Conservation (phyloP, 1,139 yeast species). For the Hanseniaspora gamundiae region DNA sequence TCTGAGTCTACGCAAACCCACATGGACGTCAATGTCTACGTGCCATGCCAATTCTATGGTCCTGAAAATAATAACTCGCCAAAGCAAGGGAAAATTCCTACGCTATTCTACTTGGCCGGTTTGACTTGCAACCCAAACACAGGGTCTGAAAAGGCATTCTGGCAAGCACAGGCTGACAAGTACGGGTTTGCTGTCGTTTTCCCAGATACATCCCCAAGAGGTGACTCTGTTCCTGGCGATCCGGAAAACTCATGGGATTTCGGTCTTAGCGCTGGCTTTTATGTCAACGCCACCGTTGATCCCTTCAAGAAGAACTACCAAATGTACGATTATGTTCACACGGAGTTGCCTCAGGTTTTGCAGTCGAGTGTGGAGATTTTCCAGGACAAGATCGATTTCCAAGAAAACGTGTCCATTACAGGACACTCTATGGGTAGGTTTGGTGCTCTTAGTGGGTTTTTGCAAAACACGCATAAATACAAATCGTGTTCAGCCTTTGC, state of each 20-base stretch:
- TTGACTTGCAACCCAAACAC: slow-evolving; percentile 89
- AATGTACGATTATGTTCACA: slow-evolving; percentile 75
- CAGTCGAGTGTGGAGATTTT: slow-evolving; percentile 15
- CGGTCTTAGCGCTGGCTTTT: slow-evolving; percentile 94
- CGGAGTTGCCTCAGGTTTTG: slow-evolving; percentile 52
- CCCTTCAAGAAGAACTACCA: slow-evolving; percentile 66
- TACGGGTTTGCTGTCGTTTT: slow-evolving; percentile 80
- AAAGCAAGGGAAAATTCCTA: slow-evolving; percentile 40
- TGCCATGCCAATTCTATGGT: slow-evolving; percentile 58
- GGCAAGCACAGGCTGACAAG: slow-evolving; percentile 70
- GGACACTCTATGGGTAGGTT: slow-evolving; percentile 99
- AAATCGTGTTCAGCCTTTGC: slow-evolving; percentile 84
- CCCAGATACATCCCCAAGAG: slow-evolving; percentile 97
- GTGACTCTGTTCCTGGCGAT: slow-evolving; percentile 47
- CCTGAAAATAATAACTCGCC: slow-evolving; percentile 16
- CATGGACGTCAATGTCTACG: slow-evolving; percentile 74
- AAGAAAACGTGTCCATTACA: slow-evolving; percentile 53
- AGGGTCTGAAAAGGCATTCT: slow-evolving; percentile 88
- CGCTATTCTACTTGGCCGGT: slow-evolving; percentile 73
- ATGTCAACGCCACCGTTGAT: slow-evolving; percentile 65
- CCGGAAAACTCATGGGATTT: slow-evolving; percentile 91
- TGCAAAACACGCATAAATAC: slow-evolving; percentile 63
- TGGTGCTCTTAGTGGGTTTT: slow-evolving; percentile 75
- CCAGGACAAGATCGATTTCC: slow-evolving; percentile 25
- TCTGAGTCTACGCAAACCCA: slow-evolving; percentile 53